These are phyloP conservation scores for Hordeum pubiflorum DNA, from an alignment of 202 grass and related monocot genomes.

Conservation along the genomic window DNA sequence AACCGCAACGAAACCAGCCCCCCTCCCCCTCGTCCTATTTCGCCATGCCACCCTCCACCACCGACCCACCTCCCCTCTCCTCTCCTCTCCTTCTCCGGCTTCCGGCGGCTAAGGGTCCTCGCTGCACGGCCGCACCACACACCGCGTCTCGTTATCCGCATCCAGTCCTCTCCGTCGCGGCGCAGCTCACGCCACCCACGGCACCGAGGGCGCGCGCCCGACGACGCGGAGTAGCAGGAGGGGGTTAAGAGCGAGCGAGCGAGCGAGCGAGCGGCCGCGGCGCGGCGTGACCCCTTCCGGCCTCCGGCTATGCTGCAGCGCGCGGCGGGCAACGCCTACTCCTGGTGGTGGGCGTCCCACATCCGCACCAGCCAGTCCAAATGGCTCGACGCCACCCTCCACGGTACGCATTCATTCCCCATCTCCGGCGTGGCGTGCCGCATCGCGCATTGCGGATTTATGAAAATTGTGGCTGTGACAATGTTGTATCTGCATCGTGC, in stretches of 20 bases:
- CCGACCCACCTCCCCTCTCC: not conserved
- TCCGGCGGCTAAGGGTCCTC: not conserved
- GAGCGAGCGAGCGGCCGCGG: not conserved
- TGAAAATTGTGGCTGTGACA: not conserved
- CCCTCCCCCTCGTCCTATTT: slow-evolving; percentile 27
- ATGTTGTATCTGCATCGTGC: not conserved
- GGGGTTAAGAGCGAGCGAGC: not conserved
- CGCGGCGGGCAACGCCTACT: slow-evolving; percentile 82
- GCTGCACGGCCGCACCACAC: not conserved
- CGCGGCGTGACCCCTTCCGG: slow-evolving; percentile 5
- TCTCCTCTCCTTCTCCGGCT: not conserved
- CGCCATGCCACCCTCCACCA: slow-evolving; percentile 33
- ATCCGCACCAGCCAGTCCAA: slow-evolving; percentile 77
- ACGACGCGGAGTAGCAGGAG: not conserved
- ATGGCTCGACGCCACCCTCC: slow-evolving; percentile 70
- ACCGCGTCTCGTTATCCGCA: not conserved
- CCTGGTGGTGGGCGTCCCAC: slow-evolving; percentile 90
- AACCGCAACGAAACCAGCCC: not conserved
- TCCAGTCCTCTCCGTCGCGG: not conserved
- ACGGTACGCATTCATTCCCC: slow-evolving; percentile 30
- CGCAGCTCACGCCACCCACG: not conserved
- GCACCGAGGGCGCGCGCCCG: not conserved
- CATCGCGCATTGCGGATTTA: not conserved
- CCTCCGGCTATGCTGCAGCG: slow-evolving; percentile 67
- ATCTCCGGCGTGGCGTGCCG: not conserved